phyloP scores from a whole-genome alignment of 306 rosid genomes.

The Inga laurina region DNA sequence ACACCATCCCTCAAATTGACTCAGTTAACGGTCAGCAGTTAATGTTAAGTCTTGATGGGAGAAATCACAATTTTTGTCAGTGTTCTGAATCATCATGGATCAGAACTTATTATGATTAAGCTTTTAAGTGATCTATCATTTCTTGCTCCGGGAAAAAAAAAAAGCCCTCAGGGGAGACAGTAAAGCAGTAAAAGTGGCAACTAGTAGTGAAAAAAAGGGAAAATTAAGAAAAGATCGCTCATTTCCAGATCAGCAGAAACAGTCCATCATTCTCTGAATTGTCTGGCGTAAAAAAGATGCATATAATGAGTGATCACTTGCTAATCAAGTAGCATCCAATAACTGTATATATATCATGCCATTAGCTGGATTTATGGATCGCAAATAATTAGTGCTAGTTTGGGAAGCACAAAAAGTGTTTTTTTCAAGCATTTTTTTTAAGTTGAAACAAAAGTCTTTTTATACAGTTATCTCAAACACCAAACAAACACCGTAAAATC shows the following conservation, averaged over 20 bases:
- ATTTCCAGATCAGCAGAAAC: constrained; percentile 19
- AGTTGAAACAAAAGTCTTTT: too few relatives aligned
- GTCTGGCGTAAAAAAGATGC: constrained; percentile 15
- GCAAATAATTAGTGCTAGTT: neutral
- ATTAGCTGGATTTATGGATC: neutral
- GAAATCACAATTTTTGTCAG: constrained; percentile 39
- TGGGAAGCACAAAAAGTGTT: too few relatives aligned
- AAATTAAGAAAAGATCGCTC: constrained; percentile 37
- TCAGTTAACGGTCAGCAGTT: constrained; percentile 39
- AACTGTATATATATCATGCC: neutral
- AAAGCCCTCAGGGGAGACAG: constrained; percentile 39
- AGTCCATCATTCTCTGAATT: constrained; percentile 17
- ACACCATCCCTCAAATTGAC: constrained; percentile 38
- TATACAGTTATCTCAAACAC: too few relatives aligned
- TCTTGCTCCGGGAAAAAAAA: constrained; percentile 17
- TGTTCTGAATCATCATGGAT: constrained; percentile 41
- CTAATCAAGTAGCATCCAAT: neutral
- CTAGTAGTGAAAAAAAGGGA: constrained; percentile 4
- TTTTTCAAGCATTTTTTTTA: too few relatives aligned
- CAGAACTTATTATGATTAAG: constrained; percentile 30
- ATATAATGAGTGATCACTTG: constrained; percentile 32
- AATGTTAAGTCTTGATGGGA: constrained; percentile 6
- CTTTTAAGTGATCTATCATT: constrained; percentile 30
- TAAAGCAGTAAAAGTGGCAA: constrained; percentile 44
- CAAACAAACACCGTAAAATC: too few relatives aligned